A percentile compares a stretch with the other conserved stretches of the same genome.
Conservation (phyloP, 306 rosid species). For the Inga oerstediana region DNA sequence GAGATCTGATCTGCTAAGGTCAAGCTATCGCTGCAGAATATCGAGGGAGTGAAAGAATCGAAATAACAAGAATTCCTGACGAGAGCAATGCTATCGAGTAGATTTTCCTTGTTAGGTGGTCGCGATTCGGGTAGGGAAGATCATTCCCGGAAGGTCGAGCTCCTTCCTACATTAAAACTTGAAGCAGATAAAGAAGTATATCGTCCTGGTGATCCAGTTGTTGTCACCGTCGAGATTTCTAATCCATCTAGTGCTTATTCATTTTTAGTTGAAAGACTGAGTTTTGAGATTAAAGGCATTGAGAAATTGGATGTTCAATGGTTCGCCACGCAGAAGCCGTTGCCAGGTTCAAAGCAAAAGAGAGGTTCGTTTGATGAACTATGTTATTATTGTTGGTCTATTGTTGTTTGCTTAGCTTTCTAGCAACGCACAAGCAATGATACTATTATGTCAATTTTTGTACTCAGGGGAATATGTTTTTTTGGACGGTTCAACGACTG, state of each 20-base stretch:
- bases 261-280: slow-evolving; percentile 72
- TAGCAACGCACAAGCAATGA: background rate
- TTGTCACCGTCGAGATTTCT: slow-evolving; percentile 72
- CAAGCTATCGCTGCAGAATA: slow-evolving; percentile 3
- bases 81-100: slow-evolving; percentile 59
- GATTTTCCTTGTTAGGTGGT: slow-evolving; percentile 69
- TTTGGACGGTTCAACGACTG: slow-evolving; percentile 64
- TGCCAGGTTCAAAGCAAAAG: slow-evolving; percentile 77
- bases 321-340: slow-evolving; percentile 86
- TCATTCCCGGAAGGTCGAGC: slow-evolving; percentile 35
- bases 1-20: slow-evolving; percentile 21
- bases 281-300: slow-evolving; percentile 83
- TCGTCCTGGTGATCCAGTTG: slow-evolving; percentile 85
- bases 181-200: slow-evolving; percentile 82
- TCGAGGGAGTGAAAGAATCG: background rate
- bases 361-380: slow-evolving; percentile 56
- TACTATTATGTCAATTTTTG: background rate
- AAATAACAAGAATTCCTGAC: background rate
- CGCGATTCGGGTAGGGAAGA: slow-evolving; percentile 41
- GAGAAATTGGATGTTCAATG: slow-evolving; percentile 91
- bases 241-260: slow-evolving; percentile 56
- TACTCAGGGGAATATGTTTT: slow-evolving; percentile 79
- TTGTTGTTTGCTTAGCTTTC: slow-evolving; percentile 26
- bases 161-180: slow-evolving; percentile 59
- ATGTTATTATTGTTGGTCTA: background rate